These are phyloP conservation scores for Spirogloea muscicola DNA, from an alignment of 139 green algal genomes.

Conservation along the genomic window DNA sequence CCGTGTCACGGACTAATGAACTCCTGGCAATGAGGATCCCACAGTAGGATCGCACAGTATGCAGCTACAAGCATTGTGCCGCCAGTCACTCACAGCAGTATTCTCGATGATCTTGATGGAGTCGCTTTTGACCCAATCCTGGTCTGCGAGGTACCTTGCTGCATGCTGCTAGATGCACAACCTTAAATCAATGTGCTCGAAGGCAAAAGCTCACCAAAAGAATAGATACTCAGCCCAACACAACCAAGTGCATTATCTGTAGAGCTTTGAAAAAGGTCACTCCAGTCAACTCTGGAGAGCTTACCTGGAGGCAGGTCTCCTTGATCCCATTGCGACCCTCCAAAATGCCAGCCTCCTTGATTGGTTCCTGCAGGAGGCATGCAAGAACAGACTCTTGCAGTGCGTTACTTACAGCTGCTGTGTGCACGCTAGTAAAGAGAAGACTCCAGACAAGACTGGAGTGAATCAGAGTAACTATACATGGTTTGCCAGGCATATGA, in stretches of 20 bases:
- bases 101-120: slow-evolving; percentile 47
- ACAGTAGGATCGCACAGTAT: too few relatives aligned
- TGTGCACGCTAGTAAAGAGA: too few relatives aligned
- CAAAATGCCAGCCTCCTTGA: slow-evolving; percentile 44
- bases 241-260: background rate
- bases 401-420: too few relatives aligned
- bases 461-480: too few relatives aligned
- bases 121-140: slow-evolving; percentile 47
- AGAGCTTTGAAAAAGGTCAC: background rate
- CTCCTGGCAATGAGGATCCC: too few relatives aligned
- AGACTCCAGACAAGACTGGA: too few relatives aligned
- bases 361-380: slow-evolving; percentile 24
- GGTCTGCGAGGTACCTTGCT: slow-evolving; percentile 30
- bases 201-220: background rate
- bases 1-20: too few relatives aligned
- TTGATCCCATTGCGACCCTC: slow-evolving; percentile 46
- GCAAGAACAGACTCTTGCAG: too few relatives aligned
- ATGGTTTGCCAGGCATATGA: too few relatives aligned
- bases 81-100: slow-evolving; percentile 29
- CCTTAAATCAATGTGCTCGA: slow-evolving; percentile 3
- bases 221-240: background rate
- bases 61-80: too few relatives aligned
- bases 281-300: background rate
- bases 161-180: slow-evolving; percentile 30
- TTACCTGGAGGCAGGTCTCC: slow-evolving; percentile 30